phyloP scores from a whole-genome alignment of 148 eudicot species.

The Rhododendron simsii region DNA sequence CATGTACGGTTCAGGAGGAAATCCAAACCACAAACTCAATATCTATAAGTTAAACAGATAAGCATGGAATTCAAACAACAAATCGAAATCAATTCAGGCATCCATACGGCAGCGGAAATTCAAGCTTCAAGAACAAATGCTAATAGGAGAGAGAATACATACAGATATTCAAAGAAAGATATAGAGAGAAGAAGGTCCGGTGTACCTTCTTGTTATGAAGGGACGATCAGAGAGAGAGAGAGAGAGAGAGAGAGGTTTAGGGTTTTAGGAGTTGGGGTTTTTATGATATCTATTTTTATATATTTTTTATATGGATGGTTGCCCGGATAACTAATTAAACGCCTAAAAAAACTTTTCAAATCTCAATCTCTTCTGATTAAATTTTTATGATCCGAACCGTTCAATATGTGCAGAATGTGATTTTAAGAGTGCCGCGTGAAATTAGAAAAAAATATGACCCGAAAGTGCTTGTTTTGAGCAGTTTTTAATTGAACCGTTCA shows the following conservation, averaged over 20 bases:
- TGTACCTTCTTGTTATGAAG: neutral
- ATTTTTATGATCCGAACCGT: too few relatives aligned
- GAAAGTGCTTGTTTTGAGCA: too few relatives aligned
- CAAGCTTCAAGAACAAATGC: neutral
- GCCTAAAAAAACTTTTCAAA: too few relatives aligned
- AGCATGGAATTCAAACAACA: neutral
- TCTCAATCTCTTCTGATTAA: too few relatives aligned
- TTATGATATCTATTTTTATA: neutral
- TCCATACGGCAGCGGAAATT: neutral
- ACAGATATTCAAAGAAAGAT: neutral
- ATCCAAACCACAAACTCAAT: neutral
- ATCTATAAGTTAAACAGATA: neutral
- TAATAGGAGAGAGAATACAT: neutral
- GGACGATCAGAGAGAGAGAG: neutral
- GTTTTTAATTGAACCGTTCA: too few relatives aligned
- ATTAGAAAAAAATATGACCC: too few relatives aligned
- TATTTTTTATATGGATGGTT: too few relatives aligned
- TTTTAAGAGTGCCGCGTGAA: too few relatives aligned
- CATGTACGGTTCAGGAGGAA: neutral
- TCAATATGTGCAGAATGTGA: too few relatives aligned
- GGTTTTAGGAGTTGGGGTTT: neutral
- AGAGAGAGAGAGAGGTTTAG: neutral
- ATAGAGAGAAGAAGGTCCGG: neutral
- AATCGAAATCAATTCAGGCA: neutral
- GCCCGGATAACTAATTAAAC: too few relatives aligned